A percentile compares a stretch with the other conserved stretches of the same genome.
Conservation (phyloP, 176 grass and related monocot genomes). For the Hordeum marinum region DNA sequence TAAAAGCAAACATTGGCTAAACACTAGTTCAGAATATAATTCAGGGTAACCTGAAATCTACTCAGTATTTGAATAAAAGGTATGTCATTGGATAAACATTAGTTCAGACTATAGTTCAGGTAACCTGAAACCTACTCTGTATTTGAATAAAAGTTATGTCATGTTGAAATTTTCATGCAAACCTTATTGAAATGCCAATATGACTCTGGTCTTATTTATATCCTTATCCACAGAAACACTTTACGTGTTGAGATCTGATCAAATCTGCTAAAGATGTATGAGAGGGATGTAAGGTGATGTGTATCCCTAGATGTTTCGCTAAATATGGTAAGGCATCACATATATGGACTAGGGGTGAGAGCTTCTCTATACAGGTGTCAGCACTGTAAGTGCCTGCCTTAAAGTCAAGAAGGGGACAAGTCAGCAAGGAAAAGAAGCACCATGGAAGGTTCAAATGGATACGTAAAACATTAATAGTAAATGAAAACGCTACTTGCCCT, state of each 20-base stretch:
- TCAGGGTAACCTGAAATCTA: neutral
- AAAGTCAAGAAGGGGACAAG: neutral
- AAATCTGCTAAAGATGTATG: neutral
- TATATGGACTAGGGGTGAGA: neutral
- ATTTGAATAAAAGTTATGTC: no score
- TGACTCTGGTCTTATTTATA: neutral
- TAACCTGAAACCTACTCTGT: neutral
- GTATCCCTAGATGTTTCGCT: neutral
- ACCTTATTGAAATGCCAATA: neutral
- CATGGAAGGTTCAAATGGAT: neutral
- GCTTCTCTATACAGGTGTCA: neutral
- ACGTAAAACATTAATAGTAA: neutral
- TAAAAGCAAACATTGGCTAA: neutral
- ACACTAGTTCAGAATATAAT: neutral
- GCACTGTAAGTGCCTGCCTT: neutral
- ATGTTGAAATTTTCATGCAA: neutral
- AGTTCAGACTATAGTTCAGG: neutral
- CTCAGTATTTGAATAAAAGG: neutral
- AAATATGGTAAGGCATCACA: neutral
- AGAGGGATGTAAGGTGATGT: neutral
- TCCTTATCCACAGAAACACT: neutral
- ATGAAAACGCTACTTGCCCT: neutral
- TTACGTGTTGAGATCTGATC: neutral
- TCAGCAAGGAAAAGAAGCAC: neutral
- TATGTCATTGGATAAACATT: neutral